Base-by-base conservation (phyloP, 345 rosid genomes). In the Turritis glabra region DNA sequence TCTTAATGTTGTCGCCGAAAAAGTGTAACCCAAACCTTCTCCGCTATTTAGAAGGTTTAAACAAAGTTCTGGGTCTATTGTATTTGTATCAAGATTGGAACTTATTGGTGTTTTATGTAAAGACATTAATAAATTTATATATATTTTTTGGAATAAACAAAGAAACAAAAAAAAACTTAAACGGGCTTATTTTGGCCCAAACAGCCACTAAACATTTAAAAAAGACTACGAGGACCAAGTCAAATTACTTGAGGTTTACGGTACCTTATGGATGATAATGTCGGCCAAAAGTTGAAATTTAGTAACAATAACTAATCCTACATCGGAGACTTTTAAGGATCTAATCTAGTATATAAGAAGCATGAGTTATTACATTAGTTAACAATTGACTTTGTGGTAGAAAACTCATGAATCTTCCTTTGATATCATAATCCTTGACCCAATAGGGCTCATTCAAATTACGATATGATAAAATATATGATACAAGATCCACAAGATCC, bases 1-100 rank as follows among this genome's bases (percentile, higher is more conserved):
- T 94, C 97, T 68, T 87, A 55, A 15, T 57, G 64, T 53, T 58
- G 69, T 54, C 27, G 77, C 15, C 7, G 17, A 14, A 33, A 22
- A 71, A 51, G 67, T 56, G 61, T 56, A 40, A 65, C 40, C 62
- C 80, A 38, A 57, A 57, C 62, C 69, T 43, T 77, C 77, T 50
- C 2, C 0, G 5, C 10, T 0, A 22, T 2, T 8, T 18, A 38
- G 55, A 64, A 38, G 80, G 62, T 15, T 41, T 26, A 17, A 23
- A 35, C 4, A 32, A 64, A 65, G 4, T 0, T 30, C 0, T 30
- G 15, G 66, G 72, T 43, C n/a, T 62, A 15, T 43, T 73, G 19
- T 73, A 25, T 25, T 3, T 2, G 3, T 25, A 25, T n/a, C n/a
- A n/a, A n/a, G n/a, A n/a, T n/a, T n/a, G n/a, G n/a, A n/a, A n/a